Evolutionary conservation across 495 filamentous ascomycete genomes (phyloP).

Genomic region (Penicillium roqueforti): DNA sequence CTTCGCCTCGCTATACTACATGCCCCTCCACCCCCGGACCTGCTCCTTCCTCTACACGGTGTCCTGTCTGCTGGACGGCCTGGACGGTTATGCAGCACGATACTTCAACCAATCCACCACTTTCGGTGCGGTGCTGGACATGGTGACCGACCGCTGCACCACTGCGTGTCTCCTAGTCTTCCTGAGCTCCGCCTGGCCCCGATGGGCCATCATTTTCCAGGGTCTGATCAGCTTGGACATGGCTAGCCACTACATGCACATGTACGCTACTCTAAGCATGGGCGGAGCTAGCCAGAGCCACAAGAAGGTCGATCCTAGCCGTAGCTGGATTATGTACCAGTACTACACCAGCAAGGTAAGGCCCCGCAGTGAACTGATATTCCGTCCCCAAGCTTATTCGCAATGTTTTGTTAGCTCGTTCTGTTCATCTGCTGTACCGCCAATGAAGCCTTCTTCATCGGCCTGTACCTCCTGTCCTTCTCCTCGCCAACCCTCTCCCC

Average conservation of each 20-base stretch:
- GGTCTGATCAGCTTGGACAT: slow-evolving; percentile 85
- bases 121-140: slow-evolving; percentile 94
- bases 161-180: slow-evolving; percentile 93
- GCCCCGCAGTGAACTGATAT: background rate
- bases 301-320: slow-evolving; percentile 77
- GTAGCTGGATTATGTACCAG: slow-evolving; percentile 73
- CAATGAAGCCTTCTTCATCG: slow-evolving; percentile 97
- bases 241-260: slow-evolving; percentile 97
- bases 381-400: background rate
- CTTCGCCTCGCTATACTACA: slow-evolving; percentile 92
- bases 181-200: slow-evolving; percentile 83
- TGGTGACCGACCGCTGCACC: slow-evolving; percentile 95
- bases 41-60: slow-evolving; percentile 88
- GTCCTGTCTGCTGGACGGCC: slow-evolving; percentile 88
- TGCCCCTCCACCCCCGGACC: slow-evolving; percentile 93
- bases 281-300: slow-evolving; percentile 74
- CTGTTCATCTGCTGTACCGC: slow-evolving; percentile 85
- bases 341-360: slow-evolving; percentile 94
- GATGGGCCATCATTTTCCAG: slow-evolving; percentile 92
- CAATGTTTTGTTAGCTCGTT: slow-evolving; percentile 57
- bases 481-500: slow-evolving; percentile 81
- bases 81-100: slow-evolving; percentile 89
- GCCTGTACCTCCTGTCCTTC: slow-evolving; percentile 96
- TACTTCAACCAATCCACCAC: slow-evolving; percentile 84
- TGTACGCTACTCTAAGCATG: slow-evolving; percentile 86